phyloP scores from a whole-genome alignment of 2,329 filamentous ascomycete species.

The Aspergillus versicolor region DNA sequence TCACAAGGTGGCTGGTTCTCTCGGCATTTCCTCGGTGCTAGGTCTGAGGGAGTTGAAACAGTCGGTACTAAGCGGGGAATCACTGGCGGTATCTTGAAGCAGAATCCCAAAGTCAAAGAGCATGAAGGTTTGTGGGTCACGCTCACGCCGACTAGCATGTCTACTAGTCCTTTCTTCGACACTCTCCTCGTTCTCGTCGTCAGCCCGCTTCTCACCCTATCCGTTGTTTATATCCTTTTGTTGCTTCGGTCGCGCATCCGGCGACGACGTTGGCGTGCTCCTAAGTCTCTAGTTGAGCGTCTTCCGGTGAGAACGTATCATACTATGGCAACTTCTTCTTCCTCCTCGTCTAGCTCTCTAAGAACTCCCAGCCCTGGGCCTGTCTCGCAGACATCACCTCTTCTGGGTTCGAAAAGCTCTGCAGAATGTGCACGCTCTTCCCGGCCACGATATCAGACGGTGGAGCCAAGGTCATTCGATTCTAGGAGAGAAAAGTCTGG shows the following conservation, averaged over 20 bases:
- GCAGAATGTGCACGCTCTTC: conserved; percentile 28
- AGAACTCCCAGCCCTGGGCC: conserved; percentile 63
- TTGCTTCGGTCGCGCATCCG: conserved; percentile 86
- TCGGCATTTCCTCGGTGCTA: conserved; percentile 32
- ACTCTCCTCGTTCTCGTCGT: conserved; percentile 95
- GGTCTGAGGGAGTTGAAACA: conserved; percentile 16
- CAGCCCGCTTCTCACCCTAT: conserved; percentile 87
- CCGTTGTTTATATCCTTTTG: conserved; percentile 85
- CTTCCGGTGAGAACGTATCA: conserved; percentile 96
- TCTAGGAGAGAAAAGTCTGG: conserved; percentile 48
- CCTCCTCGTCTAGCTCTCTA: conserved; percentile 55
- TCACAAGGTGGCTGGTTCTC: conserved; percentile 32
- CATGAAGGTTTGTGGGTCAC: conserved; percentile 94
- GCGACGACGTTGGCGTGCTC: conserved; percentile 89
- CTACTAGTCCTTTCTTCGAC: conserved; percentile 90
- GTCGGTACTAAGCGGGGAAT: conserved; percentile 17
- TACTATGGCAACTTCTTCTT: conserved; percentile 68
- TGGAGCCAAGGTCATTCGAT: conserved; percentile 26
- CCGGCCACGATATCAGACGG: conserved; percentile 39
- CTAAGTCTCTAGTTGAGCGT: conserved; percentile 90
- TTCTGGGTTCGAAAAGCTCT: conserved; percentile 53
- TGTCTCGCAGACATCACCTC: conserved; percentile 73
- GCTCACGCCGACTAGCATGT: conserved; percentile 82
- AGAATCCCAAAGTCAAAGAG: conserved; percentile 42
- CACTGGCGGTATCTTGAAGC: conserved; percentile 14